Evolutionary conservation across 345 rosid species (phyloP), one percentile per base, ranked within the genome.

Genomic region (Conringia planisiliqua): DNA sequence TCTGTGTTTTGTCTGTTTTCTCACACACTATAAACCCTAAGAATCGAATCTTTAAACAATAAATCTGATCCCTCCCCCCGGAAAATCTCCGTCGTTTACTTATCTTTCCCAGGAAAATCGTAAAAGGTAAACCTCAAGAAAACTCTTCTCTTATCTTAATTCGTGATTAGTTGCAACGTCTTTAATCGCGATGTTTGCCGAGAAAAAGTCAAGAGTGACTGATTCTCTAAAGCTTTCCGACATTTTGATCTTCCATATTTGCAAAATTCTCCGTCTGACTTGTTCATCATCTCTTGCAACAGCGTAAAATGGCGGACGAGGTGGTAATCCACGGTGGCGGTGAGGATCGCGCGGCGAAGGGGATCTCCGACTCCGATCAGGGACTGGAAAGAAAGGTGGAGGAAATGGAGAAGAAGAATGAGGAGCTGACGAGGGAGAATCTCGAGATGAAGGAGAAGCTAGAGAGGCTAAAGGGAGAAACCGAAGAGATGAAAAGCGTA

Each of bases 351-450:
- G 51, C 74, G 55, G 71, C 61, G 22, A 85, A 84, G 46, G 68
- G 58, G 39, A 79, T 77, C 67, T 66, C 64, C 56, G 84, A 77
- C 7, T 33, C 70, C 38, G 89, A 81, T 76, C 78, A 73, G 24
- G 83, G 80, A 35, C 52, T 81, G 59, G 76, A 57, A 38, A 50
- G 48, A 33, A 83, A 68, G 74, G 33, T 88, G 26, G 88, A 83
- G 43, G 72, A 68, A 7, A 43, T 84, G 54, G 96, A 88, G 83
- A 70, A 46, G 2, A 87, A 79, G 84, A 94, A 88, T 51, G 62
- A 42, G 66, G 82, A 77, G 8, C 74, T 91, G 5, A 48, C 17
- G 38, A 73, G 40, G n/a, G 84, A 78, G 68, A 89, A 83, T 58
- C 59, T 52, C 1, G 85, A 79, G 18, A 32, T 70, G 68, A 82